Base-by-base conservation (phyloP, 2,329 filamentous ascomycete genomes). In the Alternaria solani region DNA sequence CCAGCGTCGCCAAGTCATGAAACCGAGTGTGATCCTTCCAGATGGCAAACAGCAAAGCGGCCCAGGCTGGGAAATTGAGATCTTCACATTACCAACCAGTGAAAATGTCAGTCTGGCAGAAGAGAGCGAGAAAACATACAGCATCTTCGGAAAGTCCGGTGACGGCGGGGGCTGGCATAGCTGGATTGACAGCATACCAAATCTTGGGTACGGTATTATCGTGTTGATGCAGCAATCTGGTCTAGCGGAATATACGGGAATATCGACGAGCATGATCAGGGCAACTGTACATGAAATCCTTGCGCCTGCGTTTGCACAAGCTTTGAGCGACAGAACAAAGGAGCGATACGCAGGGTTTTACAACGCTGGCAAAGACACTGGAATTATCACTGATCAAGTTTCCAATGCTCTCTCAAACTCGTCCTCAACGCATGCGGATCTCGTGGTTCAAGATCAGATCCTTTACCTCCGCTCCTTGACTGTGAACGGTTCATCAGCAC, bases 141-240 rank as follows among this genome's bases (percentile, higher is more conserved):
- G 56, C 18, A 54, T 69, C 39, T 76, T 72, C 56, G 74, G 74
- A 11, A 76, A 76, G 43, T 68, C 72, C n/a, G 74, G 74, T 2
- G 68, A 74, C 41, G 74, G 69, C 12, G 73, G 73, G 25, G 73
- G 73, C n/a, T 76, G 66, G 68, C 70, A 70, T 51, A 64, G 66
- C 2, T 75, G 72, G 71, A 69, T 76, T 8, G 74, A 76, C 30
- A 60, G 66, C 2, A 65, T 75, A 23, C 72, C 74, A 12, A 71
- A 70, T 46, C 60, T 75, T 1, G 74, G 74, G 6, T 76, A 75
- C 42, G 74, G 74, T 1, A 54, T 74, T 23, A 64, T 74, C 8
- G 55, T 75, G 7, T 47, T 76, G 1, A 56, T 62, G 8, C 70
- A 74, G 30, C 49, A 61, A 2, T 61, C 70, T 14, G 63, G 64